Conservation (phyloP, 1,284 basidiomycete species). For the Heterobasidion parviporum region DNA sequence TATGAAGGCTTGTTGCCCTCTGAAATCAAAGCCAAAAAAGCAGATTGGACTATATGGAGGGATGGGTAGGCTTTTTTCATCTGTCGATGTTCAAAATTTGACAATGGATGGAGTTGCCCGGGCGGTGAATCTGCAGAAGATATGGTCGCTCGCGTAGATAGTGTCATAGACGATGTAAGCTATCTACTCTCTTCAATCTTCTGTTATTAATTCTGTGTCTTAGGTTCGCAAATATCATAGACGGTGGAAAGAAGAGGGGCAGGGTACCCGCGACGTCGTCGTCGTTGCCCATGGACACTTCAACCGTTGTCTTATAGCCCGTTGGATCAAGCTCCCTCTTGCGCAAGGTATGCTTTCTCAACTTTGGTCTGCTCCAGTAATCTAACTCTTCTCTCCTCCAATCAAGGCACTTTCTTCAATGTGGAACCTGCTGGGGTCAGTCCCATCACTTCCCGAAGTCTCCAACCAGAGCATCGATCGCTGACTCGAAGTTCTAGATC, state of each 20-base stretch:
- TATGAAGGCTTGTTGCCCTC: conserved; percentile 77
- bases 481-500: conserved; percentile 33
- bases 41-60: conserved; percentile 75
- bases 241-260: conserved; percentile 58
- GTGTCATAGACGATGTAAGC: conserved; percentile 58
- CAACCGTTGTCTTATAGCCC: conserved; percentile 73
- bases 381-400: not conserved
- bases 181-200: not conserved
- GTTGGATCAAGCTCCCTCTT: conserved; percentile 70
- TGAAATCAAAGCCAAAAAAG: conserved; percentile 64
- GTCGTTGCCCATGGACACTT: conserved; percentile 83
- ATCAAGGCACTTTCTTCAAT: conserved; percentile 66
- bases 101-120: conserved; percentile 60
- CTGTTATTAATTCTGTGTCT: not conserved
- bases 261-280: conserved; percentile 61
- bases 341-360: conserved; percentile 40
- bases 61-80: conserved; percentile 50
- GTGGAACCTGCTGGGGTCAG: conserved; percentile 75
- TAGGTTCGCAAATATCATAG: conserved; percentile 74
- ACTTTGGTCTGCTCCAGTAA: not conserved
- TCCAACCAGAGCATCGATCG: not conserved
- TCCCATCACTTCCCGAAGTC: conserved; percentile 6
- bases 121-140: conserved; percentile 78
- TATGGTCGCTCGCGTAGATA: conserved; percentile 75
- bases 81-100: not conserved